These are phyloP conservation scores for Phytopythium aichiense DNA, from an alignment of 352 stramenopile genomes.

Conservation along the genomic window DNA sequence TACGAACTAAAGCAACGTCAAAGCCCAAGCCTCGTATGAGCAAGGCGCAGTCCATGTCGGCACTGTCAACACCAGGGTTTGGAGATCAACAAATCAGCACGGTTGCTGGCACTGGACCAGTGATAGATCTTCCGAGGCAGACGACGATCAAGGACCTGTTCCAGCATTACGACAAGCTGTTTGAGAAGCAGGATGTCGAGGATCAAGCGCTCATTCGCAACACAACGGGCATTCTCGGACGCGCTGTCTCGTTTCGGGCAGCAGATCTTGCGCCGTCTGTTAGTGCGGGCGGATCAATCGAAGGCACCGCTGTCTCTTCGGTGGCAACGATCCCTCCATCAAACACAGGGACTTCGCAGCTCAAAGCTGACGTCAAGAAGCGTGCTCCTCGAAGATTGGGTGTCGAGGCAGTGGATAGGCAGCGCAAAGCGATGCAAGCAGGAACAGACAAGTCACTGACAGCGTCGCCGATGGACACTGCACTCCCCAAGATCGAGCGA, in stretches of 20 bases:
- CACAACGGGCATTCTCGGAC: not conserved
- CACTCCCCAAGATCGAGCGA: conserved; percentile 14
- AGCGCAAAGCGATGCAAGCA: not conserved
- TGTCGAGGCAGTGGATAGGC: not conserved
- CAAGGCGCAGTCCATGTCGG: conserved; percentile 19
- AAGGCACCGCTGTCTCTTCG: not conserved
- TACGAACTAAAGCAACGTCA: conserved; percentile 14
- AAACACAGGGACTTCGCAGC: not conserved
- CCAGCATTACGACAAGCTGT: conserved; percentile 41
- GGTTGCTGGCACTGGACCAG: not conserved
- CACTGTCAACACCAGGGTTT: conserved; percentile 11
- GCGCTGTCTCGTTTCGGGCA: not conserved
- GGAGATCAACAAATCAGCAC: not conserved
- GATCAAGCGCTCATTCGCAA: not conserved
- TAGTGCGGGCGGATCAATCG: not conserved
- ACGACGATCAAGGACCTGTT: conserved; percentile 35
- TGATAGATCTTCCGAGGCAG: conserved; percentile 7
- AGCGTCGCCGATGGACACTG: conserved; percentile 9
- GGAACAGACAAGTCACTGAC: not conserved
- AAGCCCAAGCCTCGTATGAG: conserved; percentile 15
- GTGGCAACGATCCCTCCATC: not conserved
- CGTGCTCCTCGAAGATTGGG: not conserved
- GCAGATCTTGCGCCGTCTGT: not conserved
- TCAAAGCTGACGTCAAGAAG: not conserved
- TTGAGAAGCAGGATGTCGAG: conserved; percentile 24